phyloP scores from a whole-genome alignment of 257 asterid species.

The Ballota nigra region DNA sequence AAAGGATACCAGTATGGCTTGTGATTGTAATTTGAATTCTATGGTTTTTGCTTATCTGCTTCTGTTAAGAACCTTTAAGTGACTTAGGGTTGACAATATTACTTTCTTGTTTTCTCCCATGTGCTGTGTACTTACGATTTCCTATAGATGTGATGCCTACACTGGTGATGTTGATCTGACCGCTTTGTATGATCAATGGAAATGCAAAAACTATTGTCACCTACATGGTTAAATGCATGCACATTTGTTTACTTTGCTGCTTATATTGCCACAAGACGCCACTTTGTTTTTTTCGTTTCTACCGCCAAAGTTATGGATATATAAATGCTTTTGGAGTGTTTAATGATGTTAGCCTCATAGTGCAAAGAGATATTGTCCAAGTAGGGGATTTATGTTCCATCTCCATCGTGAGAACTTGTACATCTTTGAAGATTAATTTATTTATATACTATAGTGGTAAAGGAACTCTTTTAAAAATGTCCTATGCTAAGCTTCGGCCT shows the following conservation, averaged over 20 bases:
- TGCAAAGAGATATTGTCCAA: background rate
- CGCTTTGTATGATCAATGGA: background rate
- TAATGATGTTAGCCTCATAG: conserved; percentile 1
- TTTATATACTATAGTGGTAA: background rate
- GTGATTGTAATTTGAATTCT: background rate
- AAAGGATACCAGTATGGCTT: background rate
- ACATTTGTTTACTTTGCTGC: conserved; percentile 3
- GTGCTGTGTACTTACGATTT: background rate
- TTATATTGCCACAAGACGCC: background rate
- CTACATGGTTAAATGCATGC: background rate
- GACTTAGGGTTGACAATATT: background rate
- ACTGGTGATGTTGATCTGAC: background rate
- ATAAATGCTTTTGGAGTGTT: background rate
- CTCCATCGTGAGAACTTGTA: background rate
- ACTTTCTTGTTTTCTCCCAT: background rate
- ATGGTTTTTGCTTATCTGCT: background rate
- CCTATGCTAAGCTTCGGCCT: background rate
- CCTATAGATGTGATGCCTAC: background rate
- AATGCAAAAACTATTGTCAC: background rate
- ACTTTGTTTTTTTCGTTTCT: background rate
- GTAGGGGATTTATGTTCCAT: background rate
- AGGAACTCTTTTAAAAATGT: background rate
- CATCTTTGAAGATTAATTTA: background rate
- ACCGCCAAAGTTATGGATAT: background rate
- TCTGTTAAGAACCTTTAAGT: background rate